Percentiles rank a stretch among this genome's conserved stretches.
Evolutionary conservation across 192 early-diverging fungal genomes (phyloP).

Genomic region (Backusella australiensis): DNA sequence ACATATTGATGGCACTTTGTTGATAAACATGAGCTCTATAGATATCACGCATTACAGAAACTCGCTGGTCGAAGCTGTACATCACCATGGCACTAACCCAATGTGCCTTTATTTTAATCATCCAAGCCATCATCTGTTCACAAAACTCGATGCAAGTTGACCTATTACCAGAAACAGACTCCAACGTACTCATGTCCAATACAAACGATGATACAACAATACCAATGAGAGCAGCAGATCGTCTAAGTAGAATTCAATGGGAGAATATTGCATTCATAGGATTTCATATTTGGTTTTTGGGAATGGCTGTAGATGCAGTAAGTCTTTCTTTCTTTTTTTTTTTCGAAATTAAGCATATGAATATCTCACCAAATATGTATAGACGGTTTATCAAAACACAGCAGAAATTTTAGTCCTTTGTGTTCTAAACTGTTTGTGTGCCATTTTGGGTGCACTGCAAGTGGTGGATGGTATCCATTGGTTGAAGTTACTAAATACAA

Average conservation of each 20-base stretch:
- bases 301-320: slow-evolving; percentile 40
- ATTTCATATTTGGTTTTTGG: slow-evolving; percentile 38
- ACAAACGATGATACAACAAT: background rate
- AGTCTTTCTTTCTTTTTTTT: background rate
- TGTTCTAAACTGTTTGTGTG: slow-evolving; percentile 34
- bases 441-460: slow-evolving; percentile 32
- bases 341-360: background rate
- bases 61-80: slow-evolving; percentile 38
- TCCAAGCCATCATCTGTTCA: slow-evolving; percentile 27
- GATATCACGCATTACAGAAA: slow-evolving; percentile 31
- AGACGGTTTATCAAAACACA: slow-evolving; percentile 40
- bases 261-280: slow-evolving; percentile 41
- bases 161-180: slow-evolving; percentile 13
- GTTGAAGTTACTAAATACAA: slow-evolving; percentile 13
- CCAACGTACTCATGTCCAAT: slow-evolving; percentile 1
- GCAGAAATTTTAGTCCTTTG: slow-evolving; percentile 38
- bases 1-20: background rate
- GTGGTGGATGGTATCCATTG: slow-evolving; percentile 35
- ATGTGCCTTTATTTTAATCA: slow-evolving; percentile 25
- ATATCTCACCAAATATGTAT: slow-evolving; percentile 1
- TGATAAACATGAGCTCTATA: background rate
- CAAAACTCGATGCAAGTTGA: slow-evolving; percentile 25
- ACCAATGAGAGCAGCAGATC: slow-evolving; percentile 20
- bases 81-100: slow-evolving; percentile 29
- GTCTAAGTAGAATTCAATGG: slow-evolving; percentile 38